A percentile compares a stretch with the other conserved stretches of the same genome.
These are phyloP conservation scores for Coemansia sp. DNA, from an alignment of 192 early-diverging fungal species.

Conservation along the genomic window DNA sequence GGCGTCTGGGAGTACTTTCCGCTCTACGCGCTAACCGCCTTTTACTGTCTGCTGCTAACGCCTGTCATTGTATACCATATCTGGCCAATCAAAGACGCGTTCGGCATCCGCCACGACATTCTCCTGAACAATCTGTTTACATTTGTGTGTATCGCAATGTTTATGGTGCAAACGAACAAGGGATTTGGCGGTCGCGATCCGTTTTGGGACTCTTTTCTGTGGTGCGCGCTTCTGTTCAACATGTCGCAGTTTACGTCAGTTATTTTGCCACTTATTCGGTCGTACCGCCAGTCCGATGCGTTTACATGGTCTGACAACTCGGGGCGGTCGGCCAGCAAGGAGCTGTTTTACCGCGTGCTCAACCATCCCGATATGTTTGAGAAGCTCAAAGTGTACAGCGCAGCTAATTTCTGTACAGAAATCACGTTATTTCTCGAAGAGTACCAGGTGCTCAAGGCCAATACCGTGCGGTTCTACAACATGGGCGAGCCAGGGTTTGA, in stretches of 20 bases:
- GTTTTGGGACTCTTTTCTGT: constrained; percentile 54
- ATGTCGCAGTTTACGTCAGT: constrained; percentile 54
- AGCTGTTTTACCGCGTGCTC: constrained; percentile 52
- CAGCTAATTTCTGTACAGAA: constrained; percentile 52
- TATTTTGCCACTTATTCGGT: constrained; percentile 44
- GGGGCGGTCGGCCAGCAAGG: constrained; percentile 32
- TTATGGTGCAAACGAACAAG: constrained; percentile 50
- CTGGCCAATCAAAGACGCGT: constrained; percentile 52
- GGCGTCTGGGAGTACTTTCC: constrained; percentile 56
- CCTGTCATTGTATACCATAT: constrained; percentile 51
- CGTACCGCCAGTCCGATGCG: constrained; percentile 46
- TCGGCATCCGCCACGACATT: constrained; percentile 52
- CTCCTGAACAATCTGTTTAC: constrained; percentile 51
- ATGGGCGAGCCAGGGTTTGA: constrained; percentile 52
- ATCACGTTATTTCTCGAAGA: constrained; percentile 54
- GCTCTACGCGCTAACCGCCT: constrained; percentile 38
- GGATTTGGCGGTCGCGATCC: constrained; percentile 42
- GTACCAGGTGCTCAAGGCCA: constrained; percentile 55
- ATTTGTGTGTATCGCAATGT: constrained; percentile 50
- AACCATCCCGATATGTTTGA: constrained; percentile 53
- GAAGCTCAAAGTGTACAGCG: constrained; percentile 47
- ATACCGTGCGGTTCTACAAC: constrained; percentile 53
- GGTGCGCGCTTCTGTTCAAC: constrained; percentile 49
- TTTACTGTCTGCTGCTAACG: constrained; percentile 46
- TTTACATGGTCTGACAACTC: constrained; percentile 47